Base-by-base conservation (phyloP, 768 basidiomycete species). In the Russula dissimulans region DNA sequence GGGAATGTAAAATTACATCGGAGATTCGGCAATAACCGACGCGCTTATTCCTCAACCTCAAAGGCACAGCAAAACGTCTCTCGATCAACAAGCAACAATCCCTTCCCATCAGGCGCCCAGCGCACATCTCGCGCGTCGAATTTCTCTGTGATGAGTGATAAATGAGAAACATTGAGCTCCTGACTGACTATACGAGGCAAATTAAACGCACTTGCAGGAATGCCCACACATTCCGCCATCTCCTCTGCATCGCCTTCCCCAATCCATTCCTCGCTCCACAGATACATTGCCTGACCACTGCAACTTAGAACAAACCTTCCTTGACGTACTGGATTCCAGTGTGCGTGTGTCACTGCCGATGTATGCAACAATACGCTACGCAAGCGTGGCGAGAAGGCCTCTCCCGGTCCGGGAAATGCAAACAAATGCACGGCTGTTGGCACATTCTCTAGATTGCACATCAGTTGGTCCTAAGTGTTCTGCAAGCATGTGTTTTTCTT, bases 31-130 rank as follows among this genome's bases (percentile, higher is more conserved):
- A 59, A 31, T 53, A 45, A 46, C 60, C 60, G 43, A 5, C 15
- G 12, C 3, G 3, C 22, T 60, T 46, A 56, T 55, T 57, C 59
- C 32, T 66, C 65, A 31, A 64, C 65, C 9, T 66, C 65, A 34
- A 66, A 66, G 1, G 63, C 65, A 50, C 65, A 61, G 69, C 92
- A 95, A 68, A 93, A 95, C 44, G 80, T 80, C 38, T 87, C 83
- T 67, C 80, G 87, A 66, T 89, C 90, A 57, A 92, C 57, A 51
- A 95, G 69, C 2, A 87, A 75, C 56, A 95, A 71, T 0, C 88
- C 88, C 62, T 88, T 87, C 3, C 94, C 94, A 67, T 97, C 92
- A 4, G 89, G 88, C 12, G 89, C 81, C 91, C 91, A 97, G 44
- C 72, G 77, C 5, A 90, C 65, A 63, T 90, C 86, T 56, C 77